A percentile compares a stretch with the other conserved stretches of the same genome.
Conservation (phyloP, 1,284 basidiomycete genomes). For the Leccinum griseonigrum region DNA sequence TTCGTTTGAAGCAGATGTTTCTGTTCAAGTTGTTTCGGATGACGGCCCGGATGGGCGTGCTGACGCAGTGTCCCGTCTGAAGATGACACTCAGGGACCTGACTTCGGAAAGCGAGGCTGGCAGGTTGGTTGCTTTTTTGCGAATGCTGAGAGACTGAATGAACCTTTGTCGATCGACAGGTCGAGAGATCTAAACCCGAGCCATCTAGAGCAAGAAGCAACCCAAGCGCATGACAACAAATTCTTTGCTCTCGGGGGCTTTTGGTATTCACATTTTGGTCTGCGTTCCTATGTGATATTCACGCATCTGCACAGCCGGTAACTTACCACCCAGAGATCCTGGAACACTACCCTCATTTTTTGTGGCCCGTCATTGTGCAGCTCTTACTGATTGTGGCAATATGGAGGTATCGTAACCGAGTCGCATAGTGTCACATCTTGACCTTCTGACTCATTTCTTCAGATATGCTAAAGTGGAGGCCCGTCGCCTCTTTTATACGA, state of each 20-base stretch:
- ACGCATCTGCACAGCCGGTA: conserved; percentile 15
- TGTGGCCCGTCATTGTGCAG: conserved; percentile 29
- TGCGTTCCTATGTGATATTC: conserved; percentile 3
- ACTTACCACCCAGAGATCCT: conserved; percentile 13
- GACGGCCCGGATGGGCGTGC: conserved; percentile 40
- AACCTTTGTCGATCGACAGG: conserved; percentile 26
- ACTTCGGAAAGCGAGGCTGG: too few relatives aligned
- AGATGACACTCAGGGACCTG: too few relatives aligned
- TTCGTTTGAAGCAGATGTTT: conserved; percentile 29
- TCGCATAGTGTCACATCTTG: background rate
- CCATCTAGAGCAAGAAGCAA: conserved; percentile 51
- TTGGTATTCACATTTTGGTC: conserved; percentile 19
- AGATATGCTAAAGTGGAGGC: conserved; percentile 43
- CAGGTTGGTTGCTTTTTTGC: conserved; percentile 37
- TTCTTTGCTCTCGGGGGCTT: conserved; percentile 10
- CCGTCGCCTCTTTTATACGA: conserved; percentile 48
- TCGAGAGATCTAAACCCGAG: conserved; percentile 40
- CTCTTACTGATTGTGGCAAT: conserved; percentile 34
- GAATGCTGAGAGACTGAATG: conserved; percentile 7
- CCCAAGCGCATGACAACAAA: conserved; percentile 33
- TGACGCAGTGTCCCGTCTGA: too few relatives aligned
- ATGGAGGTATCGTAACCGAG: conserved; percentile 33
- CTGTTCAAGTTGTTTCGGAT: conserved; percentile 25
- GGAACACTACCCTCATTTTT: conserved; percentile 26
- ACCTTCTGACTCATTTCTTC: conserved; percentile 5